Percentiles rank a stretch among this genome's conserved stretches.
phyloP scores from a whole-genome alignment of 2,329 filamentous ascomycete genomes.

The Seiridium cupressi region DNA sequence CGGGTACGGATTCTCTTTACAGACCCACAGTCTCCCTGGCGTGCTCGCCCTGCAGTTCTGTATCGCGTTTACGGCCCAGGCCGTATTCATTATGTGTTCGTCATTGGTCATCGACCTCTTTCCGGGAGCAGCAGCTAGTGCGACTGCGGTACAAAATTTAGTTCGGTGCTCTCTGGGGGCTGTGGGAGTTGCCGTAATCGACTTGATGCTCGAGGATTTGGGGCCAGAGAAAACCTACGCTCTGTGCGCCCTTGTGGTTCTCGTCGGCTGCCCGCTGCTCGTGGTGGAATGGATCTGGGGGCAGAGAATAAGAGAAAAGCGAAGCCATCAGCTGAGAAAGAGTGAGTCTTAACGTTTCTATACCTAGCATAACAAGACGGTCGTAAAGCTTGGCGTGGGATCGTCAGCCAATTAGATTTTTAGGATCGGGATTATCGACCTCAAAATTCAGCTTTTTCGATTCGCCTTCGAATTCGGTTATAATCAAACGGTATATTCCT shows the following conservation, averaged over 20 bases:
- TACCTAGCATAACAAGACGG: no score
- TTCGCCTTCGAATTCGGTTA: no score
- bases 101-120: conserved; percentile 32
- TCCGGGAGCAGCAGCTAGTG: conserved; percentile 26
- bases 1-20: conserved; percentile 31
- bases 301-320: no score
- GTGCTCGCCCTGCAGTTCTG: conserved; percentile 30
- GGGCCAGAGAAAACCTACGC: conserved; percentile 14
- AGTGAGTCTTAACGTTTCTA: no score
- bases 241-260: neutral
- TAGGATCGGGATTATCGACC: no score
- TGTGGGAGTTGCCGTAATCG: conserved; percentile 19
- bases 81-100: conserved; percentile 28
- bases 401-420: no score
- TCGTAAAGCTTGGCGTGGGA: no score
- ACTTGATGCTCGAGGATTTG: conserved; percentile 17
- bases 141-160: conserved; percentile 33
- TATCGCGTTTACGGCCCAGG: conserved; percentile 30
- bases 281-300: no score
- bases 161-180: conserved; percentile 31
- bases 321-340: no score
- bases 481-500: no score
- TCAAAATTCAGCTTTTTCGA: no score
- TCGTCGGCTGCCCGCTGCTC: no score
- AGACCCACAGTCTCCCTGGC: conserved; percentile 20